Evolutionary conservation across 257 asterid genomes (phyloP).

Genomic region (Ligustrum vulgare): DNA sequence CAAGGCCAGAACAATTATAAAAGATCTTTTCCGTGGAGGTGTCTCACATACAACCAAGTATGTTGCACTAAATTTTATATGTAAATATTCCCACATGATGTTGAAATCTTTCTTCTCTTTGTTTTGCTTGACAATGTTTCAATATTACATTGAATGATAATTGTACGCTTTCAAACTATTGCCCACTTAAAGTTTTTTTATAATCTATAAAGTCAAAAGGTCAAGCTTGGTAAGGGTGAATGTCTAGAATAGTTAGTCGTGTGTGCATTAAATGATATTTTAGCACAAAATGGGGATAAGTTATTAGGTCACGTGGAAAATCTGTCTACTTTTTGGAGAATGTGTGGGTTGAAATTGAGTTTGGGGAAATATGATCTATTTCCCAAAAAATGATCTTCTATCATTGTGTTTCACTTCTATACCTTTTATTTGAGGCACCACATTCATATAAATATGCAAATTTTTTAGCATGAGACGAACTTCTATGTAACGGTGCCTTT

Average conservation of each 20-base stretch:
- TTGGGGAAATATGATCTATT: no score
- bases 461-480: not conserved
- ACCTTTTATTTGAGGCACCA: not conserved
- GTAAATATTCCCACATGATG: constrained; percentile 6
- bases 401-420: not conserved
- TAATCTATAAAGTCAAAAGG: no score
- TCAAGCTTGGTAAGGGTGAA: not conserved
- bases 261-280: not conserved
- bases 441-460: not conserved
- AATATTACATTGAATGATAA: no score
- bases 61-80: constrained; percentile 21
- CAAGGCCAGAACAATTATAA: constrained; percentile 75
- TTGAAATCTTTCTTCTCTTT: constrained; percentile 23
- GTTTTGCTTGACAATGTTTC: no score
- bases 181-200: no score
- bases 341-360: no score
- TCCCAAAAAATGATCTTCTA: no score
- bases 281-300: not conserved
- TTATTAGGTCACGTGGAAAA: no score
- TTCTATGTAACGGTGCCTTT: not conserved
- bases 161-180: no score
- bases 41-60: constrained; percentile 92
- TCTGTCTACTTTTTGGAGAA: no score
- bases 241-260: not conserved
- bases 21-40: constrained; percentile 96